Conservation (phyloP, 2,329 filamentous ascomycete species). For the Fusarium sp. region DNA sequence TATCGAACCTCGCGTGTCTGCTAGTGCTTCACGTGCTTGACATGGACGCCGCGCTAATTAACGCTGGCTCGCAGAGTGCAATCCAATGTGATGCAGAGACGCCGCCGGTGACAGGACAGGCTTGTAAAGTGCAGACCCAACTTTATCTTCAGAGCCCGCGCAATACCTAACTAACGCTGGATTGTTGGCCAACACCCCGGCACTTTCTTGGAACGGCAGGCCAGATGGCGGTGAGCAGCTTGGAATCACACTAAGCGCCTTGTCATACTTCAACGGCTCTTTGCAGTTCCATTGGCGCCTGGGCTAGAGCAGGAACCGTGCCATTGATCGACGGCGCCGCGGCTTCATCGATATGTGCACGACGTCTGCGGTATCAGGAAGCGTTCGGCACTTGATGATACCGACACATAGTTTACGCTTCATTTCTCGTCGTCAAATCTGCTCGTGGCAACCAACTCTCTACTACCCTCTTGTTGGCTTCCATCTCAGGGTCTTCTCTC, state of each 20-base stretch:
- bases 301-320: background rate
- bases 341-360: background rate
- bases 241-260: background rate
- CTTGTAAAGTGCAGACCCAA: background rate
- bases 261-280: background rate
- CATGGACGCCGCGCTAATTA: background rate
- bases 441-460: background rate
- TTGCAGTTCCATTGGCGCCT: background rate
- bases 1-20: background rate
- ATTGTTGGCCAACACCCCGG: background rate
- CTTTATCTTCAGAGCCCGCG: background rate
- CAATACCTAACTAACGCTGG: background rate
- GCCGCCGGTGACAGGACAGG: background rate
- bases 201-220: background rate
- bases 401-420: background rate
- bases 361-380: background rate
- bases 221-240: slow-evolving; percentile 13
- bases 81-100: background rate
- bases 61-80: background rate
- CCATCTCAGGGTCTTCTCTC: slow-evolving; percentile 17
- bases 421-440: background rate
- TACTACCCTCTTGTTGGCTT: background rate
- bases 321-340: background rate
- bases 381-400: background rate
- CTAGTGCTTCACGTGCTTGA: slow-evolving; percentile 28